Base-by-base conservation (phyloP, 768 basidiomycete species). In the Tricholoma sp. region DNA sequence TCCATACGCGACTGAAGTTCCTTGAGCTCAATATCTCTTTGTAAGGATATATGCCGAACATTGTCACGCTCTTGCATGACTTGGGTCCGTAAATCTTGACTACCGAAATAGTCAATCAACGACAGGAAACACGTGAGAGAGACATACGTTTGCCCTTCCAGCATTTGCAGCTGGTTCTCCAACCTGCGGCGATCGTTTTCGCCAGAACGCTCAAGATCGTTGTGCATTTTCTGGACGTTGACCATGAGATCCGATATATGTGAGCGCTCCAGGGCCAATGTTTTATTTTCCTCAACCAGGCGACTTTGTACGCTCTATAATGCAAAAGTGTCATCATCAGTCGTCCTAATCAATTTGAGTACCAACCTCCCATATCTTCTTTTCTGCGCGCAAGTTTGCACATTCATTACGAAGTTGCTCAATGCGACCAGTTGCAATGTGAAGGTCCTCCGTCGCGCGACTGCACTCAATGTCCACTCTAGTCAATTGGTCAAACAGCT, bases 361-460 rank as follows among this genome's bases (percentile, higher is more conserved):
- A 66, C 80, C 31, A 53, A 91, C 93, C 86, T 92, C 91, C 88
- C 89, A 93, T 34, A 95, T 90, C 66, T 84, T 88, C 76, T 93
- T 95, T 79, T 98, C 96, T 0, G 94, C 94, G 43, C 89, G 84
- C 16, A 97, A 80, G 68, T 91, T 95, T 2, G 91, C 89, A 61
- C 79, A 83, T 64, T 98, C 95, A 62, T 89, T 91, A 9, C 91
- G 84, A 37, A 94, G 74, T 57, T 89, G 86, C 60, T 95, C 92
- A 14, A 87, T 72, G 21, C 80, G 79, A 22, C 80, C 75, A 59
- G 82, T 83, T 2, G 83, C 77, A 6, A 77, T 70, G 19, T 82
- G 75, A 9, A 89, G 74, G 45, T 91, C 87, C 45, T 90, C 87
- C 14, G 82, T 74, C 34, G 86, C 80, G 55, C 88, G 81, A 60